Percentiles rank a stretch among this genome's conserved stretches.
Conservation (phyloP, 306 rosid species). For the peach (Prunus persica) region DNA sequence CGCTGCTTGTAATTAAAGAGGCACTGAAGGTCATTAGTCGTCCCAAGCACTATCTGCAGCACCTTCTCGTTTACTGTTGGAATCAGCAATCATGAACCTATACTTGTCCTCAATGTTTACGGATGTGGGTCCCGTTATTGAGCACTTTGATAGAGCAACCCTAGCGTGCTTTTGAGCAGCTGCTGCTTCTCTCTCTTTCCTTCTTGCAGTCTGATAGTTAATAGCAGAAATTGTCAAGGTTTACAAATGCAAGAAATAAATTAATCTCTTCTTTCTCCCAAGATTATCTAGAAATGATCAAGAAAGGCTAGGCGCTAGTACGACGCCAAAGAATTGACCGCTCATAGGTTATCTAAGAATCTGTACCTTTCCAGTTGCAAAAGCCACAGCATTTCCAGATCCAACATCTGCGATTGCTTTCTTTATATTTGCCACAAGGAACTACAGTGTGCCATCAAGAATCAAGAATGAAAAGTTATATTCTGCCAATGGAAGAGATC, state of each 20-base stretch:
- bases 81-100: constrained; percentile 62
- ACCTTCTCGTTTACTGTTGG: constrained; percentile 55
- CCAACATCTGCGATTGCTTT: constrained; percentile 76
- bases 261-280: background rate
- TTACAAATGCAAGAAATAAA: background rate
- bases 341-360: background rate
- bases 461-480: constrained; percentile 13
- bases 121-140: constrained; percentile 46
- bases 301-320: background rate
- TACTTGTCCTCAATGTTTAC: constrained; percentile 75
- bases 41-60: constrained; percentile 93
- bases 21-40: constrained; percentile 37
- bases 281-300: background rate
- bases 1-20: constrained; percentile 21
- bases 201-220: constrained; percentile 67
- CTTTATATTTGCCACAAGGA: constrained; percentile 76
- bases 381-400: constrained; percentile 65
- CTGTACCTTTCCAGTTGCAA: constrained; percentile 78
- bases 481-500: constrained; percentile 7
- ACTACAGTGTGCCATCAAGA: constrained; percentile 38
- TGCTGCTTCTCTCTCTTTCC: constrained; percentile 85
- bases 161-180: constrained; percentile 79
- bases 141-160: constrained; percentile 48
- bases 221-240: constrained; percentile 16
- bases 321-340: background rate